These are phyloP conservation scores for Stropharia rugosoannulata DNA, from an alignment of 768 basidiomycete species.

Conservation along the genomic window DNA sequence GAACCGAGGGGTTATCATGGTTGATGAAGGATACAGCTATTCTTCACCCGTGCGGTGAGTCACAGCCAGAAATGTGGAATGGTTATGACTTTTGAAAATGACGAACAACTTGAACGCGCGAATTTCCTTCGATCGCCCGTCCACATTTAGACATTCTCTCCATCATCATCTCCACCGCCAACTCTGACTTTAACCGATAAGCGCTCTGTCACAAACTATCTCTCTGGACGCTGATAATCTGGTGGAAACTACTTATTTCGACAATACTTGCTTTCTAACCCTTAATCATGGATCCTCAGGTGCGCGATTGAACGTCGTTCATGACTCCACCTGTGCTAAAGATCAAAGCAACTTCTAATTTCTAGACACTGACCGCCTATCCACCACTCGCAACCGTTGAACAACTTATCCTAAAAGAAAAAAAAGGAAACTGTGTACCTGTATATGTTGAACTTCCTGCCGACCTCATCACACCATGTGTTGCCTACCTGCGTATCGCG, in stretches of 20 bases:
- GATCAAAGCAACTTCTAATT: background rate
- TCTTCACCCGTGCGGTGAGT: background rate
- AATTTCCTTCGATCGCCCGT: background rate
- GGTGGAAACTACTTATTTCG: conserved; percentile 1
- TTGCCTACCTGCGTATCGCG: conserved; percentile 91
- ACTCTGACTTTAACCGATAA: conserved; percentile 29
- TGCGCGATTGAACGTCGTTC: conserved; percentile 20
- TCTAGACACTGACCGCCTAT: conserved; percentile 62
- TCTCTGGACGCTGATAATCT: background rate
- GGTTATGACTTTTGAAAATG: background rate
- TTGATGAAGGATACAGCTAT: background rate
- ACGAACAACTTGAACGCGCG: background rate
- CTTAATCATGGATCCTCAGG: conserved; percentile 49
- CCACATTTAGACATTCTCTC: background rate
- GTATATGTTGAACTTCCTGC: conserved; percentile 92
- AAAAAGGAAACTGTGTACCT: conserved; percentile 90
- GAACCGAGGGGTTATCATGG: conserved; percentile 79
- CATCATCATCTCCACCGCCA: background rate
- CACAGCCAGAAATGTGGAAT: background rate
- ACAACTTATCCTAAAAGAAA: conserved; percentile 74
- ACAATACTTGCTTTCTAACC: background rate
- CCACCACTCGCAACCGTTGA: conserved; percentile 78
- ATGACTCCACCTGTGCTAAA: background rate
- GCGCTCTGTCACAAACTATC: conserved; percentile 39
- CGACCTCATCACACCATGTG: conserved; percentile 95